These are phyloP conservation scores for Chrysochromulina tobinii DNA, from an alignment of 78 protist genomes.

Conservation along the genomic window DNA sequence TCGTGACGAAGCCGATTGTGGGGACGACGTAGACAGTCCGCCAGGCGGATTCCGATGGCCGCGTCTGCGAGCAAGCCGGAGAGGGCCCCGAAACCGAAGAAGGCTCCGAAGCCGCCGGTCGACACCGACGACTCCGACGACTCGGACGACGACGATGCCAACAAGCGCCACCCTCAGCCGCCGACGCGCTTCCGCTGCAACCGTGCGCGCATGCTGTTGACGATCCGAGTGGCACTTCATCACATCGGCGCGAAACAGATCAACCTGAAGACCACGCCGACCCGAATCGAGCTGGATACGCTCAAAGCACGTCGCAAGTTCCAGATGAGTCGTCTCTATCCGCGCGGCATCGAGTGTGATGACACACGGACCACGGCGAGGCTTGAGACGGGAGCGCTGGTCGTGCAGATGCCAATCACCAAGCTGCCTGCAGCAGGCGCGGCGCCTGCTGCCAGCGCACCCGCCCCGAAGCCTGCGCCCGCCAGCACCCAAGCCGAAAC, in stretches of 20 bases:
- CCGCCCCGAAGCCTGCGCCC: too few relatives aligned
- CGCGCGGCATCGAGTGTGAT: not conserved
- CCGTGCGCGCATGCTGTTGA: not conserved
- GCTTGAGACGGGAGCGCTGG: not conserved
- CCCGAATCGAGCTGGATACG: not conserved
- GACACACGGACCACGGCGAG: not conserved
- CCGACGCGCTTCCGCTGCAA: not conserved
- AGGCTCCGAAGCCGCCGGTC: too few relatives aligned
- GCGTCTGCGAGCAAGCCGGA: too few relatives aligned
- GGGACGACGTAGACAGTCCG: too few relatives aligned
- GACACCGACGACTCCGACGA: too few relatives aligned
- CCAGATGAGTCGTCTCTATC: not conserved
- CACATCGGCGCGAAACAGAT: not conserved
- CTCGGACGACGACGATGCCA: too few relatives aligned
- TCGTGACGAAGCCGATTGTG: too few relatives aligned
- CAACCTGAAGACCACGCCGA: not conserved
- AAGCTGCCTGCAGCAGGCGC: not conserved
- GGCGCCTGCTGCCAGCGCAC: too few relatives aligned
- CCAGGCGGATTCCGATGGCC: too few relatives aligned
- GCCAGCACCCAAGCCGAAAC: too few relatives aligned
- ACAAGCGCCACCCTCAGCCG: not conserved
- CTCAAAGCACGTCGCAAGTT: not conserved
- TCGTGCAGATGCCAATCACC: not conserved
- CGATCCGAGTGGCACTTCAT: not conserved
- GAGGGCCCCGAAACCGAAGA: too few relatives aligned